Percentiles rank a stretch among this genome's conserved stretches.
Conservation (phyloP, 306 rosid genomes). For the Acmispon strigosus region DNA sequence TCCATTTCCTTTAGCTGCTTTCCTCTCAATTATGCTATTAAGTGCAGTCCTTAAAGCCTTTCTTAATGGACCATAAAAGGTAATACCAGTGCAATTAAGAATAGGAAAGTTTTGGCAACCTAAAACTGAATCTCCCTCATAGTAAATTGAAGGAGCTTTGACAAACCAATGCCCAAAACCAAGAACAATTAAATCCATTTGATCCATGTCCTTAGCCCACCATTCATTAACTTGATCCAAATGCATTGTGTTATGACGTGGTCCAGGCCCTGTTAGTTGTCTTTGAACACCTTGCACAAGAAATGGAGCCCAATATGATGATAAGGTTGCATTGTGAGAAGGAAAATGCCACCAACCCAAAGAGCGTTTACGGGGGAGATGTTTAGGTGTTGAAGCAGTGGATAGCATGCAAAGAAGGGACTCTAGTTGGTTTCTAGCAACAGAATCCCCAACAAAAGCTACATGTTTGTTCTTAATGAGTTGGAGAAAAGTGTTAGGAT, state of each 20-base stretch:
- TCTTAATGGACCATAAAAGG: constrained; percentile 56
- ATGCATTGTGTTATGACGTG: constrained; percentile 38
- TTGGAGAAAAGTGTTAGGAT: constrained; percentile 52
- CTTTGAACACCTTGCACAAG: constrained; percentile 61
- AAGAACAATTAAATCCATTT: constrained; percentile 42
- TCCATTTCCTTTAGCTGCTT: neutral
- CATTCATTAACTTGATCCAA: constrained; percentile 51
- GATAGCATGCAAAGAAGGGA: constrained; percentile 71
- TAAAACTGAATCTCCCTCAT: constrained; percentile 38
- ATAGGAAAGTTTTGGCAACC: constrained; percentile 53
- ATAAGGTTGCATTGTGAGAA: constrained; percentile 45
- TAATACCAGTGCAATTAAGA: constrained; percentile 46
- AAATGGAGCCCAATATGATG: constrained; percentile 76
- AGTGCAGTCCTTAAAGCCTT: constrained; percentile 51
- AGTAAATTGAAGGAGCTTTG: constrained; percentile 58
- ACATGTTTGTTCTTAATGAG: constrained; percentile 47
- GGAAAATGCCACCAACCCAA: constrained; percentile 44
- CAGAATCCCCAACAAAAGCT: constrained; percentile 73
- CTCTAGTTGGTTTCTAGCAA: constrained; percentile 77
- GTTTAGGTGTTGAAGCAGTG: constrained; percentile 42
- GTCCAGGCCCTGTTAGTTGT: constrained; percentile 20
- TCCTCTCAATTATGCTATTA: constrained; percentile 41
- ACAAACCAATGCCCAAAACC: constrained; percentile 80
- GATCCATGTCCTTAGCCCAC: constrained; percentile 49
- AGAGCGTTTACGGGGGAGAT: constrained; percentile 17